phyloP scores from a whole-genome alignment of 1,139 yeast genomes.

The Taphrina wiesneri region DNA sequence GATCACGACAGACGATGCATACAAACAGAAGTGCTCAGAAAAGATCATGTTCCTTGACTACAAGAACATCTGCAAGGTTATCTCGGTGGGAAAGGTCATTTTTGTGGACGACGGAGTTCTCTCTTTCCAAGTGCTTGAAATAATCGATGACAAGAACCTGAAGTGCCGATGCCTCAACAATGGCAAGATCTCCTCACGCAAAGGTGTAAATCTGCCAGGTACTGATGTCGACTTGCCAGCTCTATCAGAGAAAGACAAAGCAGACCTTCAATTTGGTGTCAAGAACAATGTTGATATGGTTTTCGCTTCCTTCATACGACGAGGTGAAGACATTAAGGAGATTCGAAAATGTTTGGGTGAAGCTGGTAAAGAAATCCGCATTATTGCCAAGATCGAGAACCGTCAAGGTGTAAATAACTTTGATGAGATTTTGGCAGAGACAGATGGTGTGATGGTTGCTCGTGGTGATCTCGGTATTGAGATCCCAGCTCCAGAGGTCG shows the following conservation, averaged over 20 bases:
- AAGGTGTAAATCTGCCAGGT: slow-evolving; percentile 99
- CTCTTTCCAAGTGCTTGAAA: slow-evolving; percentile 86
- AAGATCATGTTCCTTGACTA: slow-evolving; percentile 86
- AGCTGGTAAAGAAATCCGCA: slow-evolving; percentile 93
- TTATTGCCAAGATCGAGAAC: slow-evolving; percentile 95
- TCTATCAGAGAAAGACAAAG: slow-evolving; percentile 90
- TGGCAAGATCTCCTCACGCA: slow-evolving; percentile 93
- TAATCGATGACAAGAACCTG: slow-evolving; percentile 74
- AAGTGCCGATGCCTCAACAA: slow-evolving; percentile 87
- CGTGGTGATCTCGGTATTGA: slow-evolving; percentile 99
- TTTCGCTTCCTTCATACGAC: slow-evolving; percentile 96
- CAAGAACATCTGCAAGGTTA: slow-evolving; percentile 93
- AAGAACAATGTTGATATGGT: slow-evolving; percentile 96
- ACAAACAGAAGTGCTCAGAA: slow-evolving; percentile 70
- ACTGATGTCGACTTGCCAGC: slow-evolving; percentile 99
- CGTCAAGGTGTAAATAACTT: slow-evolving; percentile 99
- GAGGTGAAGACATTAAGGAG: slow-evolving; percentile 83
- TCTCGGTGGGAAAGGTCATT: slow-evolving; percentile 80
- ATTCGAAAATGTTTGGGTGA: slow-evolving; percentile 95
- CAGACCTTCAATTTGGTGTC: slow-evolving; percentile 90
- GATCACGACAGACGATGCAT: slow-evolving; percentile 86
- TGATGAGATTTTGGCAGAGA: slow-evolving; percentile 87
- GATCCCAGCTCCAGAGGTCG: slow-evolving; percentile 98
- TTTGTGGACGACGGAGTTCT: slow-evolving; percentile 97
- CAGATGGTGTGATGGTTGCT: slow-evolving; percentile 99